A percentile compares a stretch with the other conserved stretches of the same genome.
Evolutionary conservation across 768 basidiomycete species (phyloP).

Genomic region (Saitozyma sp.): DNA sequence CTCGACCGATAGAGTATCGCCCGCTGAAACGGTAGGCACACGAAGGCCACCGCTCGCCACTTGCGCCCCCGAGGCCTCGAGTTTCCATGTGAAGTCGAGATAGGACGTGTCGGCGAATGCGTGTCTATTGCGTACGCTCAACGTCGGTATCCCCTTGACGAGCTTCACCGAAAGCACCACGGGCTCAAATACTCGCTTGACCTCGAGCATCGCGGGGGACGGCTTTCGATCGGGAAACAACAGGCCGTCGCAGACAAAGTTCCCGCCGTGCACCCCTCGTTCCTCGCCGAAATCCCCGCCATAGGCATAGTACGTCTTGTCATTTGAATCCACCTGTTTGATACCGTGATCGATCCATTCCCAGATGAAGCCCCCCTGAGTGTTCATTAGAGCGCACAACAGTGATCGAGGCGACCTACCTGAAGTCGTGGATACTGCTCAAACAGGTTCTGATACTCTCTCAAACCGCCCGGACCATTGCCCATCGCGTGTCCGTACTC

Average conservation of each 20-base stretch:
- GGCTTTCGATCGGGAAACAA: conserved; percentile 16
- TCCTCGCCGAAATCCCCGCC: conserved; percentile 20
- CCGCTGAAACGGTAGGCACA: too few relatives aligned
- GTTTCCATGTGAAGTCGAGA: too few relatives aligned
- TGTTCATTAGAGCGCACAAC: too few relatives aligned
- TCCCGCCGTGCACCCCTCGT: conserved; percentile 4
- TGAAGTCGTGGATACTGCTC: conserved; percentile 17
- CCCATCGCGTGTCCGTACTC: conserved; percentile 24
- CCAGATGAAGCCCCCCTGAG: conserved; percentile 15
- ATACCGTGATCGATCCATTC: conserved; percentile 22
- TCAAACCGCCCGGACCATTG: conserved; percentile 16
- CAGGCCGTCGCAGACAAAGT: conserved; percentile 17
- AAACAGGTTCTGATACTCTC: conserved; percentile 14
- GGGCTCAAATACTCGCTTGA: conserved; percentile 5
- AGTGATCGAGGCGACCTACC: neutral
- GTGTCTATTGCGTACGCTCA: too few relatives aligned
- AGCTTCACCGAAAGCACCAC: neutral
- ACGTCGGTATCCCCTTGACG: too few relatives aligned
- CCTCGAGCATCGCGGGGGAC: conserved; percentile 8
- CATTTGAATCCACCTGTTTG: neutral
- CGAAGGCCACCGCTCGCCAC: too few relatives aligned
- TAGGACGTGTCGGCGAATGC: too few relatives aligned
- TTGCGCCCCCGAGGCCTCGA: too few relatives aligned
- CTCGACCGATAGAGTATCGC: too few relatives aligned
- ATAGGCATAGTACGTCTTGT: conserved; percentile 10